Base-by-base conservation (phyloP, 495 filamentous ascomycete species). In the Aspergillus biplanus region DNA sequence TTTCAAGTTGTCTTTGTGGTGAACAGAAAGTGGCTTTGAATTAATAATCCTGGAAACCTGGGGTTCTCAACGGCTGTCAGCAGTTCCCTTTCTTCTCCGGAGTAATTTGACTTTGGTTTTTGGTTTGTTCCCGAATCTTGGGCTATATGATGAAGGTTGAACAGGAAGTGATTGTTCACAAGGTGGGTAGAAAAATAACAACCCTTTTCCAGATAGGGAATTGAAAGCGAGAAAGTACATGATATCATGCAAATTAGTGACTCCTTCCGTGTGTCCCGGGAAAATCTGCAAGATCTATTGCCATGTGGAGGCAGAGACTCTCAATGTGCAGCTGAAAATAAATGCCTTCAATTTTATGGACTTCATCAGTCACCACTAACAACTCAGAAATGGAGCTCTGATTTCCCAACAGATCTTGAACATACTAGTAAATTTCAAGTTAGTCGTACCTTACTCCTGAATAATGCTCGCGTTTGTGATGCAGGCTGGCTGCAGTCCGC, bases 21-120 rank as follows among this genome's bases (percentile, higher is more conserved):
- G 21, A 27, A 27, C 21, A 27, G 21, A 27, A 27, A 27, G 1
- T 27, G 21, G 21, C 21, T 27, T 27, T 27, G 21, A 27, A 27
- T 27, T 27, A 27, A 27, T 27, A 27, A 27, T 27, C 21, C 21
- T 27, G 21, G 21, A 27, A 27, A 27, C 21, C 21, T 13, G 21
- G 21, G 31, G 9, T 47, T 33, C 46, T 33, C 56, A 59, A 59
- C 56, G 56, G 56, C 56, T 59, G 56, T 59, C 56, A 59, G 21
- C 21, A 27, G 21, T 27, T 32, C 42, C 27, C 18, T 37, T 18
- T 58, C 37, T 39, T 4, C n/a, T n/a, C n/a, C n/a, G n/a, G n/a
- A n/a, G n/a, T n/a, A n/a, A 39, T 8, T 8, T 39, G 8, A 15
- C n/a, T 4, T 6, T 44, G 39, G 21, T 44, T 44, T 44, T 44